Evolutionary conservation across 129 eudicot species (phyloP).

Genomic region (Flaveria bidentis): DNA sequence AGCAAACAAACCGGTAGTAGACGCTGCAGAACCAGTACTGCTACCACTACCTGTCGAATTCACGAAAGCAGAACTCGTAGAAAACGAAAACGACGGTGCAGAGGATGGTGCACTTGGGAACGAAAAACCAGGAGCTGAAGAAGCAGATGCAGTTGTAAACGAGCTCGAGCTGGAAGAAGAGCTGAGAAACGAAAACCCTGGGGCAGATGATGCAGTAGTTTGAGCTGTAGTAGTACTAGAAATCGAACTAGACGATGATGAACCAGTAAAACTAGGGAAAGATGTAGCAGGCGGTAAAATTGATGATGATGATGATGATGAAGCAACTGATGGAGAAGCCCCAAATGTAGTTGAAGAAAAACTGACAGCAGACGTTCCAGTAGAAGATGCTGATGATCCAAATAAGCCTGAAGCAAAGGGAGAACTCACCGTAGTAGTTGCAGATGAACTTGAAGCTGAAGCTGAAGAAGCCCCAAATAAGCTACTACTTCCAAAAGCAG

Average conservation of each 20-base stretch:
- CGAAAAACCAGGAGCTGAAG: slow-evolving; percentile 40
- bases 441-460: slow-evolving; percentile 19
- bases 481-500: slow-evolving; percentile 29
- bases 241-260: slow-evolving; percentile 30
- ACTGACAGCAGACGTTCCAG: slow-evolving; percentile 12
- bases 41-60: slow-evolving; percentile 1
- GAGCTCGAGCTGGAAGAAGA: slow-evolving; percentile 37
- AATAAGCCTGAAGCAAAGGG: slow-evolving; percentile 20
- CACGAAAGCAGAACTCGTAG: slow-evolving; percentile 20
- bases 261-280: slow-evolving; percentile 14
- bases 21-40: slow-evolving; percentile 28
- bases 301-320: slow-evolving; percentile 20
- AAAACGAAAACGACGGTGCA: slow-evolving; percentile 25
- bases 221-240: slow-evolving; percentile 29
- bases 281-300: slow-evolving; percentile 23
- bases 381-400: slow-evolving; percentile 37
- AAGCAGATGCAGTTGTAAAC: slow-evolving; percentile 11
- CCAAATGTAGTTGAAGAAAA: slow-evolving; percentile 31
- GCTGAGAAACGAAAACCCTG: slow-evolving; percentile 47
- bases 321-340: slow-evolving; percentile 25
- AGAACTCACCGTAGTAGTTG: slow-evolving; percentile 30
- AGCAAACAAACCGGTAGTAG: slow-evolving; percentile 25
- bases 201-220: slow-evolving; percentile 23
- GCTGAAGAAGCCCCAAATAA: slow-evolving; percentile 26
- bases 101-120: slow-evolving; percentile 21